phyloP scores from a whole-genome alignment of 2,329 filamentous ascomycete species.

The Calonectria pseudoturangicola region DNA sequence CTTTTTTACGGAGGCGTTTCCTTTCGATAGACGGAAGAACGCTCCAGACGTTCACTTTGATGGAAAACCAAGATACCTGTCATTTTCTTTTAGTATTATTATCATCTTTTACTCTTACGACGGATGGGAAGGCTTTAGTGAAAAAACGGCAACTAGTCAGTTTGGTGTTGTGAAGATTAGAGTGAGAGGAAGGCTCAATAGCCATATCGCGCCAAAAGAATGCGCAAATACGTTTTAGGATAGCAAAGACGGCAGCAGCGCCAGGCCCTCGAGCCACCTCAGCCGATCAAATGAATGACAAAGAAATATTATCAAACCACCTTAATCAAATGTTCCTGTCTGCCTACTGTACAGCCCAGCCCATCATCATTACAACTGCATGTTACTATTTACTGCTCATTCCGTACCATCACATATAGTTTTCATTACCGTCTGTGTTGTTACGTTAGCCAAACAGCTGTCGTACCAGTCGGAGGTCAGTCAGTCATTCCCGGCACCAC shows the following conservation, averaged over 20 bases:
- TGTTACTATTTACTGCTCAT: background rate
- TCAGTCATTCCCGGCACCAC: conserved; percentile 30
- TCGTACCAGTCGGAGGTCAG: conserved; percentile 25
- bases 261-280: conserved; percentile 20
- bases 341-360: background rate
- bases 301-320: conserved; percentile 25
- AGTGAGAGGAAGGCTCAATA: conserved; percentile 42
- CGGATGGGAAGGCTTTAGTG: conserved; percentile 28
- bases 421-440: background rate
- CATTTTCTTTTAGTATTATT: conserved; percentile 13
- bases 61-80: conserved; percentile 49
- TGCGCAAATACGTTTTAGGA: conserved; percentile 44
- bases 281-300: conserved; percentile 37
- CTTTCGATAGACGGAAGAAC: conserved; percentile 53
- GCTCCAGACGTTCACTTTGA: conserved; percentile 47
- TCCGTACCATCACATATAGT: conserved; percentile 7
- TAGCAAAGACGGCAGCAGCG: conserved; percentile 26
- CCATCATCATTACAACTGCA: background rate
- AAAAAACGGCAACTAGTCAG: conserved; percentile 33
- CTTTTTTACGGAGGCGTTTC: conserved; percentile 29
- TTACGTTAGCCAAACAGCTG: conserved; percentile 19
- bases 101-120: conserved; percentile 38
- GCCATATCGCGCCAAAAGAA: conserved; percentile 36
- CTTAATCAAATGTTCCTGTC: background rate
- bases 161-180: conserved; percentile 41